Evolutionary conservation across 805 yeast genomes (phyloP), one percentile per base, ranked within the genome.

Genomic region (Ogataea nakhonphanomensis): DNA sequence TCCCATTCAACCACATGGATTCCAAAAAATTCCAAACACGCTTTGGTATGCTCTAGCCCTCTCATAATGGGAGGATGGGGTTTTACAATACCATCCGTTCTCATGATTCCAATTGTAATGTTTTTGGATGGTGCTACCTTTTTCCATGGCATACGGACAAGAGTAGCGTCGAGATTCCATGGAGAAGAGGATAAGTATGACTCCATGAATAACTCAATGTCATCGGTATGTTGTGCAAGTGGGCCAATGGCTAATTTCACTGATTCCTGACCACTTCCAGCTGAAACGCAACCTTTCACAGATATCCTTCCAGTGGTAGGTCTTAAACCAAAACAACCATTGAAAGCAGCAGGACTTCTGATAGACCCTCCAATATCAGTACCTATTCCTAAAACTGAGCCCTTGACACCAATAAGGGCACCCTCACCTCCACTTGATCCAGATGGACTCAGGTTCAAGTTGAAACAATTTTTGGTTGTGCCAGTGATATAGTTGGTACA

Each of bases 11-110:
- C 67, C 26, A 78, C 69, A 14, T 68, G 70, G 13, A 64, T 78
- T 22, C 84, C 83, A 1, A 83, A 79, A 0, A 64, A 70, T 43
- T 62, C 59, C 48, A 84, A 67, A 44, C 73, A 76, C 2, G 64
- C 70, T 5, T 63, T 80, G 1, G 76, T 74, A 25, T 62, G 59
- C 41, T 74, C 66, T 52, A 84, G 61, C 14, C 58, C 66, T 35
- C 71, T 49, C 5, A 55, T 24, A 33, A 67, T 57, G 22, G 71
- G 70, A n/a, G 82, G 78, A 6, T 75, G 65, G 11, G 81, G 81
- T 36, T 60, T 63, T 32, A 71, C 71, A 20, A 73, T 66, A 7
- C 73, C 73, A 48, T 74, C 81, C 37, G 66, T 69, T 49, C 62
- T 65, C 49, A 70, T 53, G 26, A 77, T 65, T 7, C 77, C 83